Evolutionary conservation across 2,329 filamentous ascomycete genomes (phyloP).

Genomic region (Talaromyces sp.): DNA sequence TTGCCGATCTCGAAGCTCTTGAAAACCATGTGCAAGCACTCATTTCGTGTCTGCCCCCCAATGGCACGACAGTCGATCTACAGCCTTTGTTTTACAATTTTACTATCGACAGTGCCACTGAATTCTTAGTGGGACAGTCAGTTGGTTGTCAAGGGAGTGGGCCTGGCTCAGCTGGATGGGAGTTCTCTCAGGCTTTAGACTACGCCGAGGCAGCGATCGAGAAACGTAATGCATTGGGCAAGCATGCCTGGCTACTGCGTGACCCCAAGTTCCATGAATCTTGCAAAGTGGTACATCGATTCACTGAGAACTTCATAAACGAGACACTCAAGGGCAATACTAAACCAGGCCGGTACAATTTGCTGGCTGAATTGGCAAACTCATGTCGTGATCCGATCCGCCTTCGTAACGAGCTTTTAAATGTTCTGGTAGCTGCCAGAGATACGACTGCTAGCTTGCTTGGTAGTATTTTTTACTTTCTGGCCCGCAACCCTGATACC

Average conservation of each 20-base stretch:
- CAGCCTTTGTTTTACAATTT: constrained; percentile 75
- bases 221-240: constrained; percentile 28
- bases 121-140: constrained; percentile 78
- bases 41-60: constrained; percentile 57
- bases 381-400: constrained; percentile 46
- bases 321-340: constrained; percentile 58
- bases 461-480: constrained; percentile 44
- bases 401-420: constrained; percentile 49
- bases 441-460: constrained; percentile 52
- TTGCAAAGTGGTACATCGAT: constrained; percentile 41
- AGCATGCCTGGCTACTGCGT: constrained; percentile 39
- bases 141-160: constrained; percentile 57
- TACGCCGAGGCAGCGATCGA: constrained; percentile 32
- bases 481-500: constrained; percentile 40
- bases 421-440: constrained; percentile 51
- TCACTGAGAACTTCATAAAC: constrained; percentile 62
- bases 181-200: constrained; percentile 39
- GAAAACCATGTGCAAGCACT: constrained; percentile 72
- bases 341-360: constrained; percentile 53
- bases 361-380: constrained; percentile 55
- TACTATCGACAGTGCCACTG: constrained; percentile 79
- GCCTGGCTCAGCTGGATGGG: constrained; percentile 45
- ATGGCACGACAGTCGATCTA: constrained; percentile 59
- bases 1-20: constrained; percentile 73
- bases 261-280: constrained; percentile 41